Evolutionary conservation across 352 stramenopile genomes (phyloP), one percentile per base, ranked within the genome.

Genomic region (Pythium guiyangense): DNA sequence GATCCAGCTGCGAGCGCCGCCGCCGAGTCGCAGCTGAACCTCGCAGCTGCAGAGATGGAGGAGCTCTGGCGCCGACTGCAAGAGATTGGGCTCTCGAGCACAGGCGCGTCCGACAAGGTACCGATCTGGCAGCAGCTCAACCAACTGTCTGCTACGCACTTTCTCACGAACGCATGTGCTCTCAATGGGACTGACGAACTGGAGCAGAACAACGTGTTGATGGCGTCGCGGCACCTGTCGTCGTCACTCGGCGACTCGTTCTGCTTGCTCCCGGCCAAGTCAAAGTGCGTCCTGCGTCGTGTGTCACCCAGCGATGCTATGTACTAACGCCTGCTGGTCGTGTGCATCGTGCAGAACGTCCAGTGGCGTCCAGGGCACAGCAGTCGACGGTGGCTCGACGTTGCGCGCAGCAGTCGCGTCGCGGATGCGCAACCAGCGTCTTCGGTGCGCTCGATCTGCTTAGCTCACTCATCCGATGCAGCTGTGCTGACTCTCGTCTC

Each of bases 181-280:
- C 31, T 35, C 3, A 12, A 9, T 35, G 31, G 9, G 3, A 12
- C 6, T 10, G 11, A 5, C 11, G 31, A 3, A 44, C 20, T 22
- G 8, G 26, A 22, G 37, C 29, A 67, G 44, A 79, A 65, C 44
- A 86, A 90, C 26, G 48, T 91, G 44, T 57, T 92, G 4, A 88
- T 89, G 73, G 86, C 80, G 29, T 92, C 83, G 10, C 69, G 80
- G 8, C 83, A 92, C 54, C 64, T 92, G 9, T 92, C 83, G 18
- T 94, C 85, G 35, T 89, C 84, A 3, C 58, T 94, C 5, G 85
- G 85, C 9, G 85, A 94, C 60, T 94, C 85, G 11, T 94, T 94
- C 55, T 94, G 80, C 63, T 50, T 94, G 22, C 55, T 94, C 25
- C 85, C 85, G 4, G 76, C 76, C 2, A 90, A 92, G 61, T 51